These are phyloP conservation scores for Bipolaris bicolor DNA, from an alignment of 2,329 filamentous ascomycete genomes.

Conservation along the genomic window DNA sequence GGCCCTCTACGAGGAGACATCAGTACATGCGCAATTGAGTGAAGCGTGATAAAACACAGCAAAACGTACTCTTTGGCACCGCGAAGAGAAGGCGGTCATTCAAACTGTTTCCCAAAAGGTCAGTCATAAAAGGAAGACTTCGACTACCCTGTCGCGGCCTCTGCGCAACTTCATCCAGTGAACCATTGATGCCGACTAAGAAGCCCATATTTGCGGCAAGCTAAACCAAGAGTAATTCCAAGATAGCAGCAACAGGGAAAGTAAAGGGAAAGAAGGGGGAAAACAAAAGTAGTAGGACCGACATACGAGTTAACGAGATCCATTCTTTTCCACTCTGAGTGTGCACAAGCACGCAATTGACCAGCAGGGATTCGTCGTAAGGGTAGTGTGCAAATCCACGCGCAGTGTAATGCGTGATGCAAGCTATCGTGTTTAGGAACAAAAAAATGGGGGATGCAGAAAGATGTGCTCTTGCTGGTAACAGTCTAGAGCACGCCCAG, in stretches of 20 bases:
- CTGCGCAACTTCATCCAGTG: constrained; percentile 27
- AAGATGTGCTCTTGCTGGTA: constrained; percentile 19
- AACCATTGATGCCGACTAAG: constrained; percentile 25
- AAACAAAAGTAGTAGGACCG: constrained; percentile 4
- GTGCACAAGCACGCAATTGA: constrained; percentile 27
- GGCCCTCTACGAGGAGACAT: constrained; percentile 71
- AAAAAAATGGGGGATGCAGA: not conserved
- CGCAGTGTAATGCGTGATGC: constrained; percentile 4
- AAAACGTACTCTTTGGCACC: constrained; percentile 89
- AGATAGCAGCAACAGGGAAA: not conserved
- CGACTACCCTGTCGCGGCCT: constrained; percentile 41
- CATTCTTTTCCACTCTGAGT: constrained; percentile 38
- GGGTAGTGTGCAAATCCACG: constrained; percentile 14
- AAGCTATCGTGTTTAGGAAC: not conserved
- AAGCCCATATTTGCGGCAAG: constrained; percentile 30
- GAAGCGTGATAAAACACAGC: not conserved
- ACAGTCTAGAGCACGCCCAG: constrained; percentile 12
- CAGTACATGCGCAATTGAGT: constrained; percentile 6
- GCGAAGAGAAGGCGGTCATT: constrained; percentile 94
- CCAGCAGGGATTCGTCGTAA: constrained; percentile 25
- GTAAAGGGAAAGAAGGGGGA: constrained; percentile 9
- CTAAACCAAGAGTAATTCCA: constrained; percentile 2
- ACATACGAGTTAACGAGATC: constrained; percentile 53
- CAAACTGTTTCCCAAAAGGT: constrained; percentile 65
- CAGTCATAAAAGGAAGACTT: constrained; percentile 49